A percentile compares a stretch with the other conserved stretches of the same genome.
Conservation (phyloP, 1,284 basidiomycete species). For the Sporisorium graminicola region DNA sequence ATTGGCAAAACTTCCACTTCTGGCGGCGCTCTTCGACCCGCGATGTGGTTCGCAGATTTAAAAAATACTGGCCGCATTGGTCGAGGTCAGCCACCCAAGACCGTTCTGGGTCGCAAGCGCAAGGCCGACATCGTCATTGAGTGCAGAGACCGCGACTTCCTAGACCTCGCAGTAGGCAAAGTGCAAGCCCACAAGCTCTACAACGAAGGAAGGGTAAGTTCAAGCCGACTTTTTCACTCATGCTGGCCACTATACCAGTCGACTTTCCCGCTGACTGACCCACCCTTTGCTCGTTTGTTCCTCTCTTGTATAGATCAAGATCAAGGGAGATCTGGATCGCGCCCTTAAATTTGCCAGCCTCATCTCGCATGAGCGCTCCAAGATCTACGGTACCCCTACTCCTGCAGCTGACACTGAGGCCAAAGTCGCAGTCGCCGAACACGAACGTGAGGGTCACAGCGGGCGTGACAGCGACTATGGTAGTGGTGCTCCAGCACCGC, state of each 20-base stretch:
- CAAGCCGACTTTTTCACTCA: not conserved
- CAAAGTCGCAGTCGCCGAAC: conserved; percentile 20
- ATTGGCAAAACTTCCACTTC: conserved; percentile 36
- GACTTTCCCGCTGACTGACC: no score
- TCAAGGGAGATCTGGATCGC: conserved; percentile 62
- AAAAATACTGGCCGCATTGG: conserved; percentile 52
- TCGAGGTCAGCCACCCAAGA: conserved; percentile 59
- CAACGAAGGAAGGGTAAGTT: conserved; percentile 56
- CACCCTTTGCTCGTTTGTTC: no score
- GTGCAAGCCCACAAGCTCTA: conserved; percentile 54
- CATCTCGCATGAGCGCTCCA: conserved; percentile 62
- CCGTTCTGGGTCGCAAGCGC: conserved; percentile 58
- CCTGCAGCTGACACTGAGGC: conserved; percentile 21
- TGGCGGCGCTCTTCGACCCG: conserved; percentile 62
- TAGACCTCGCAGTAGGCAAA: conserved; percentile 65
- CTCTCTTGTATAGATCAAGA: conserved; percentile 50
- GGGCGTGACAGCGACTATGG: conserved; percentile 40
- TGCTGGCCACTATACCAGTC: not conserved
- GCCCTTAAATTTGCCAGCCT: conserved; percentile 55
- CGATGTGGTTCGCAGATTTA: conserved; percentile 61
- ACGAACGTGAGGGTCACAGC: conserved; percentile 42
- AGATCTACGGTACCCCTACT: conserved; percentile 52
- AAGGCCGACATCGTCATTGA: conserved; percentile 65
- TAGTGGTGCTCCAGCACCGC: conserved; percentile 53
- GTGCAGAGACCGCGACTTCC: conserved; percentile 62